Percentiles rank a stretch among this genome's conserved stretches.
Conservation (phyloP, 1,284 basidiomycete species). For the Leccinum brunneo-olivaceum region DNA sequence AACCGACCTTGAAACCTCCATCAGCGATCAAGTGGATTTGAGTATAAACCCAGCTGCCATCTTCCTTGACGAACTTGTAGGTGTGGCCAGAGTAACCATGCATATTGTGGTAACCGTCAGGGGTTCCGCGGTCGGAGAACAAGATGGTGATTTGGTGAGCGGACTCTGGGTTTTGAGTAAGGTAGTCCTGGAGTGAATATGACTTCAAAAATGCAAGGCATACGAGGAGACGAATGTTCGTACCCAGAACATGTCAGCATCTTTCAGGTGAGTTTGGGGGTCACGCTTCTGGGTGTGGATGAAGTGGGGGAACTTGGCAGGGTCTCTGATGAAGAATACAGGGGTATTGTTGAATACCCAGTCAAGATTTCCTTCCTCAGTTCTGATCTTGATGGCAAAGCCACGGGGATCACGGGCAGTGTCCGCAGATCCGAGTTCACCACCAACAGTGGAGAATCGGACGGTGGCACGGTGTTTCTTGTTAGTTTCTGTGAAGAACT, state of each 20-base stretch:
- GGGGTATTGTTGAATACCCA: constrained; percentile 92
- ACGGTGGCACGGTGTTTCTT: constrained; percentile 66
- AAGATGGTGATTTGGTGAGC: constrained; percentile 88
- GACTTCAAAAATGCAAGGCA: neutral
- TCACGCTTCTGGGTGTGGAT: constrained; percentile 94
- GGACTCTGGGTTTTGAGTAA: constrained; percentile 86
- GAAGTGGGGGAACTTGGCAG: constrained; percentile 85
- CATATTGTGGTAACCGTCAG: constrained; percentile 75
- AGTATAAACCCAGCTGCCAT: constrained; percentile 78
- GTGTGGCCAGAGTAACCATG: constrained; percentile 93
- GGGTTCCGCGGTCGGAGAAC: constrained; percentile 88
- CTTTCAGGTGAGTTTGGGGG: constrained; percentile 83
- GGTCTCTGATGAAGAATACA: constrained; percentile 83
- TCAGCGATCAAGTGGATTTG: constrained; percentile 78
- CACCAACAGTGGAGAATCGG: constrained; percentile 86
- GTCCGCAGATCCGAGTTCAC: constrained; percentile 84
- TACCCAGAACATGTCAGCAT: constrained; percentile 78
- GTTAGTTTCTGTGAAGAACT: constrained; percentile 66
- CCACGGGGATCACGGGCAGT: constrained; percentile 90
- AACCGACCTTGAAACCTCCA: constrained; percentile 65
- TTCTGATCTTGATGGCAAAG: constrained; percentile 87
- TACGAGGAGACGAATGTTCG: constrained; percentile 5
- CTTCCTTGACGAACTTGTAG: constrained; percentile 81
- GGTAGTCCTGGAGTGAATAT: constrained; percentile 63
- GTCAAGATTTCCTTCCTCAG: constrained; percentile 86